Evolutionary conservation across 2,329 filamentous ascomycete genomes (phyloP).

Genomic region (Bipolaris sorokiniana): DNA sequence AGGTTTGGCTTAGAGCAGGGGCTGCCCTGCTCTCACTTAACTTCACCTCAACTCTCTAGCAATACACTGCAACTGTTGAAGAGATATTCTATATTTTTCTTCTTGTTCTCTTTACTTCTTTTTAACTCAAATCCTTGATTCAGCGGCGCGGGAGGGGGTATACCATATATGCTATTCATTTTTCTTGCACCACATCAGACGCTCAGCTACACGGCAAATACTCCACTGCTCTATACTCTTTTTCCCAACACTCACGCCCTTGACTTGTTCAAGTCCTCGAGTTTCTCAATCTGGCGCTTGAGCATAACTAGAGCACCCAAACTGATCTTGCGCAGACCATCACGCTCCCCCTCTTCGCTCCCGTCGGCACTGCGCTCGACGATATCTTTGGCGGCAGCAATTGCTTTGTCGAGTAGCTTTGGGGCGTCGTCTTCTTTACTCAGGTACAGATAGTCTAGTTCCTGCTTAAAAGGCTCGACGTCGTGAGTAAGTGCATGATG

Average conservation of each 20-base stretch:
- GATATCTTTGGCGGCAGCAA: conserved; percentile 52
- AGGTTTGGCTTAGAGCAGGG: conserved; percentile 19
- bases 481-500: conserved; percentile 53
- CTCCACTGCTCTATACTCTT: not conserved
- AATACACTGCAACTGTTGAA: not conserved
- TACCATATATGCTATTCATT: not conserved
- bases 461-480: conserved; percentile 56
- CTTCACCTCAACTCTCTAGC: not conserved
- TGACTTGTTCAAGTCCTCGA: conserved; percentile 37
- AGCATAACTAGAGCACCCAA: conserved; percentile 55
- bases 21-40: not conserved
- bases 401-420: conserved; percentile 52
- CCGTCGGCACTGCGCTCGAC: conserved; percentile 47
- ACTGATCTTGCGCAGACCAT: conserved; percentile 57
- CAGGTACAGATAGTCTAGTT: conserved; percentile 62
- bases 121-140: not conserved
- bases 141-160: not conserved
- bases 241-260: not conserved
- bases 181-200: too few species aligned
- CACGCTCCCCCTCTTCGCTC: conserved; percentile 38
- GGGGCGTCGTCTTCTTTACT: conserved; percentile 42
- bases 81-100: not conserved
- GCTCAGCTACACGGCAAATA: too few species aligned
- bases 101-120: not conserved
- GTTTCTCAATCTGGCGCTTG: conserved; percentile 48